Evolutionary conservation across 768 basidiomycete species (phyloP), one percentile per base, ranked within the genome.

Genomic region (Fomitopsis pulvina): DNA sequence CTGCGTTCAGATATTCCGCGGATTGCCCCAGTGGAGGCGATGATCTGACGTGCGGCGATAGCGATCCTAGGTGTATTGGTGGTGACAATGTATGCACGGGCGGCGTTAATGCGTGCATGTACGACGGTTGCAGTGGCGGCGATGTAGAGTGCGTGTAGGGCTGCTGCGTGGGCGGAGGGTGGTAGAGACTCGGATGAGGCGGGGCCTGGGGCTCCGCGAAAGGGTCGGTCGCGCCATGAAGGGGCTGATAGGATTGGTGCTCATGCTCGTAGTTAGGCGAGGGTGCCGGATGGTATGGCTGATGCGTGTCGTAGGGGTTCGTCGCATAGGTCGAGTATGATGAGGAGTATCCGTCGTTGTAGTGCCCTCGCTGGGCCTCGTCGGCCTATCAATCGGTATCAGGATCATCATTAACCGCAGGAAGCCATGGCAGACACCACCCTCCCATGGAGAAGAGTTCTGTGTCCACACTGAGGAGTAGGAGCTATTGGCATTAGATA

Each of bases 261-360:
- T 63, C 57, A 11, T 65, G 62, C 52, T 74, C 70, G 43, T 71
- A 69, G 45, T 6, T 16, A 12, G 40, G 59, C 8, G 54, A 48
- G 4, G 57, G 68, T 28, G 58, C 68, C 30, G 58, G 58, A 51
- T 68, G 57, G 30, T 32, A 32, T 16, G 30, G 30, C 30, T 32
- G 30, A 32, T 32, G 30, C 18, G 59, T 32, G 21, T 65, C 53
- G 59, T 61, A 62, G 42, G 54, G 61, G 49, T 62, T 60, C 45
- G 57, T 53, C 41, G 53, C 45, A 68, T 41, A 58, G 67, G 61
- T 24, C 45, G 66, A 58, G 54, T 83, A 79, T 7, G 77, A 73
- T 32, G 30, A 32, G 52, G 68, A 70, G 63, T 81, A 81, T 0
- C 83, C 81, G 51, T 87, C 84, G 59, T 85, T 83, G 65, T 86